These are phyloP conservation scores for Saccharomycopsis javanensis DNA, from an alignment of 805 yeast genomes.

Conservation along the genomic window DNA sequence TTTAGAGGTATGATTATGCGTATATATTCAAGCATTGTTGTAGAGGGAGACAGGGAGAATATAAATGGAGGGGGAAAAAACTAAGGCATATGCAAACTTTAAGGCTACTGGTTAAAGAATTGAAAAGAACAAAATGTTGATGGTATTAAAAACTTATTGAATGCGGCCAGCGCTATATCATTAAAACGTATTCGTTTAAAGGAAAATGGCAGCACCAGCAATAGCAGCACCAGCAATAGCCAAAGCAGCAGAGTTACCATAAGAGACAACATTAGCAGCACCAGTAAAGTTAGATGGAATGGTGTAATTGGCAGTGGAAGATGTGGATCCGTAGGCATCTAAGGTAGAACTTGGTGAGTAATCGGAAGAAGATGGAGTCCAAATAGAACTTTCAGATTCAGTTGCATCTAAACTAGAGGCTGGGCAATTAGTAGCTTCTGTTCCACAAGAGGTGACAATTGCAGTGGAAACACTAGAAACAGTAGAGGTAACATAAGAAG, in stretches of 20 bases:
- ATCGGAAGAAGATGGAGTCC: conserved; percentile 7
- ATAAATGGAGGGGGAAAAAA: too few species aligned
- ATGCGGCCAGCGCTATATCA: conserved; percentile 1
- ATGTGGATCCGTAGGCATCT: conserved; percentile 17
- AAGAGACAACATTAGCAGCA: conserved; percentile 7
- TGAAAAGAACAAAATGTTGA: neutral
- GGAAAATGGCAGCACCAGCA: conserved; percentile 16
- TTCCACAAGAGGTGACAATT: conserved; percentile 23
- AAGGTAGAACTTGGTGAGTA: conserved; percentile 8
- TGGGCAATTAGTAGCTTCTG: conserved; percentile 21
- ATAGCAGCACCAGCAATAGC: conserved; percentile 14
- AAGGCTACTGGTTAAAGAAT: neutral
- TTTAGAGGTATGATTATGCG: neutral
- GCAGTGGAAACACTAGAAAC: conserved; percentile 17
- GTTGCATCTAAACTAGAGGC: conserved; percentile 19
- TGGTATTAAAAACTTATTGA: too few species aligned
- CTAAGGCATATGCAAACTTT: too few species aligned
- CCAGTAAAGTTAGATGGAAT: conserved; percentile 9
- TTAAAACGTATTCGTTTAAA: conserved; percentile 6
- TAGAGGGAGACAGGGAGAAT: neutral
- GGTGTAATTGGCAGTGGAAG: conserved; percentile 4
- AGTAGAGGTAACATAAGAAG: conserved; percentile 23
- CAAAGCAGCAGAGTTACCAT: conserved; percentile 3
- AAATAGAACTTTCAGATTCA: conserved; percentile 12
- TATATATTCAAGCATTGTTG: neutral